Conservation (phyloP, 176 grass and related monocot species). For the Zoysia japonica region DNA sequence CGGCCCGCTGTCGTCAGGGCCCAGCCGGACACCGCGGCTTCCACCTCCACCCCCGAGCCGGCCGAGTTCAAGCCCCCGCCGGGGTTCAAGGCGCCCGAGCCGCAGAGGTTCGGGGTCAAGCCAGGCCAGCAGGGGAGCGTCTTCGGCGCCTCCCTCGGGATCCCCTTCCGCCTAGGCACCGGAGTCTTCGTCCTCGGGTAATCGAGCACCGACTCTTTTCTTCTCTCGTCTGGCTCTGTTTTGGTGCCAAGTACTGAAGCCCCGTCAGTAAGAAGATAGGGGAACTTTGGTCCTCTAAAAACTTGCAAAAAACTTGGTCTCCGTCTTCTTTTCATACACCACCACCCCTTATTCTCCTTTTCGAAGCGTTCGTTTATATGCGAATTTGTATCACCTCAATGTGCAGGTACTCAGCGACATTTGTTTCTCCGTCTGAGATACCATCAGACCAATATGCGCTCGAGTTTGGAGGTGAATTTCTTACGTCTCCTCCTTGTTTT, state of each 20-base stretch:
- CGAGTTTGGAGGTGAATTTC: constrained; percentile 60
- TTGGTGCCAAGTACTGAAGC: not conserved
- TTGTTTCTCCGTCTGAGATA: constrained; percentile 65
- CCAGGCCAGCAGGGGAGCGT: constrained; percentile 63
- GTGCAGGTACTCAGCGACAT: constrained; percentile 66
- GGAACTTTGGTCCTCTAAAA: not conserved
- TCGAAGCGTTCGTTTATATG: not conserved
- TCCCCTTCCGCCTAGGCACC: constrained; percentile 78
- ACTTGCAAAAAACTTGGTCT: not conserved
- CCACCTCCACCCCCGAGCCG: constrained; percentile 25
- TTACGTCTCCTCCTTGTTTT: not conserved
- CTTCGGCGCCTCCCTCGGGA: constrained; percentile 63
- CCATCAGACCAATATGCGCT: constrained; percentile 69
- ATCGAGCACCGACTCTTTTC: not conserved
- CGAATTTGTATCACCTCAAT: not conserved
- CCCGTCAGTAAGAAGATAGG: not conserved
- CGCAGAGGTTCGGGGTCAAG: constrained; percentile 65
- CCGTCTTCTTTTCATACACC: not conserved
- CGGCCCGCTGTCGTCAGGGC: not conserved
- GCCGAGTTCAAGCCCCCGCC: constrained; percentile 47
- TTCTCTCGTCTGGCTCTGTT: not conserved
- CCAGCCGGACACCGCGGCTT: constrained; percentile 39
- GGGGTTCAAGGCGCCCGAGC: constrained; percentile 66
- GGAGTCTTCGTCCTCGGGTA: constrained; percentile 74
- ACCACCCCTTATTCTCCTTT: not conserved